Percentiles rank a stretch among this genome's conserved stretches.
Evolutionary conservation across 2,329 filamentous ascomycete species (phyloP).

Genomic region (Pseudogymnoascus sp.): DNA sequence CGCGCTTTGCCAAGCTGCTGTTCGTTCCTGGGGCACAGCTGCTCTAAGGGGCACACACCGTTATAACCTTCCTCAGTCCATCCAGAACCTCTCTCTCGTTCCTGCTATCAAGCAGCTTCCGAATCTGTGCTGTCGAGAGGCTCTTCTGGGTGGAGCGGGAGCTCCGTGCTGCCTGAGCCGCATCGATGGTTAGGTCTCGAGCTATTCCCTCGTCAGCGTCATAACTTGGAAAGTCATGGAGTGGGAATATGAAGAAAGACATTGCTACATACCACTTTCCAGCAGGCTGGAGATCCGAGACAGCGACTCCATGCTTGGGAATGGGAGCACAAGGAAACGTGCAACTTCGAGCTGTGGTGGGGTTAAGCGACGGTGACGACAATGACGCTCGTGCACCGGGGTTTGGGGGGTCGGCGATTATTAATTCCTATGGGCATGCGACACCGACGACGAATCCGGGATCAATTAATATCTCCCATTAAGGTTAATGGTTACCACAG

Average conservation of each 20-base stretch:
- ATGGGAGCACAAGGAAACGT: neutral
- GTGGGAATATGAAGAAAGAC: neutral
- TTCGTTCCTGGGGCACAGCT: neutral
- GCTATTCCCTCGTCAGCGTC: constrained; percentile 43
- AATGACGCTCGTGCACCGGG: constrained; percentile 4
- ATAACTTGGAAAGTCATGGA: neutral
- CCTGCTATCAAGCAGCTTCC: constrained; percentile 89
- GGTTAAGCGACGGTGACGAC: constrained; percentile 20
- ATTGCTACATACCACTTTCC: constrained; percentile 66
- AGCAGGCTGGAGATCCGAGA: constrained; percentile 88
- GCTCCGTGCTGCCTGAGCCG: constrained; percentile 76
- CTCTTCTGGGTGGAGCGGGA: constrained; percentile 54
- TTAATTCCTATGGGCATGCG: neutral
- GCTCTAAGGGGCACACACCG: constrained; percentile 47
- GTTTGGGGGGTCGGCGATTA: neutral
- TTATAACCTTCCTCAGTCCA: constrained; percentile 78
- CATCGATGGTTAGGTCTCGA: constrained; percentile 94
- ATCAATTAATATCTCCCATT: neutral
- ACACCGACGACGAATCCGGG: neutral
- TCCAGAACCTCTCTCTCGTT: constrained; percentile 90
- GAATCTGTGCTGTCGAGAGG: constrained; percentile 74
- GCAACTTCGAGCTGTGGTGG: constrained; percentile 18
- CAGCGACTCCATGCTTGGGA: constrained; percentile 78
- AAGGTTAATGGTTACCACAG: neutral
- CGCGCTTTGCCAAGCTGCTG: constrained; percentile 10